Evolutionary conservation across 2,329 filamentous ascomycete genomes (phyloP), one percentile per base, ranked within the genome.

Genomic region (Epichloe coenophiala): DNA sequence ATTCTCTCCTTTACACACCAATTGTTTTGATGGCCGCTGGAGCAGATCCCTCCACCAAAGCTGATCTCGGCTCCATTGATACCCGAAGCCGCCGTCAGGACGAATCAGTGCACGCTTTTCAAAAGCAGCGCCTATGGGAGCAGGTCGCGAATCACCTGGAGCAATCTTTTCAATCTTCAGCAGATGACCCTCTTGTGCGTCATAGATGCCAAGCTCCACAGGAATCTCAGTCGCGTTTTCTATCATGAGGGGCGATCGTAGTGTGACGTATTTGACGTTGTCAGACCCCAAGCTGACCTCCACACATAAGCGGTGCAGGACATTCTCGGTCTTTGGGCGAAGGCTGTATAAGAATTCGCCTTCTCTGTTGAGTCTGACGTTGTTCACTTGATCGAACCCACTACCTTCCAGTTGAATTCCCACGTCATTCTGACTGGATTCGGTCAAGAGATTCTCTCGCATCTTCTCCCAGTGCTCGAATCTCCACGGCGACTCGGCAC

Each of bases 201-300:
- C 93, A 62, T 88, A 96, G 15, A 98, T 82, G 15, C 93, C 94
- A 21, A 98, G 68, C 65, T 98, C 93, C 13, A 98, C 83, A 0
- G 93, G 91, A 42, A 98, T 95, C 63, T 98, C 88, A 0, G 93
- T 98, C 55, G 93, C 86, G 66, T 98, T 98, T 64, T 98, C 93
- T 7, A 98, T 82, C 0, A 96, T 70, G 1, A 98, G 71, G 1
- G 93, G 93, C 17, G 91, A 97, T 27, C 93, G 81, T 61, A 98
- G 83, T 1, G 90, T 98, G 61, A 98, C 94, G 64, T 95, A 94
- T 71, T 98, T 98, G 69, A 98, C 87, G 60, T 97, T 97, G 71
- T 98, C 91, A 1, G 80, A 71, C n/a, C 89, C 93, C 23, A 98
- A 76, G 49, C 80, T 88, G 49, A 98, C 85, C 51, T 98, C 93